Base-by-base conservation (phyloP, 2,329 filamentous ascomycete genomes). In the Alternaria burnsii region DNA sequence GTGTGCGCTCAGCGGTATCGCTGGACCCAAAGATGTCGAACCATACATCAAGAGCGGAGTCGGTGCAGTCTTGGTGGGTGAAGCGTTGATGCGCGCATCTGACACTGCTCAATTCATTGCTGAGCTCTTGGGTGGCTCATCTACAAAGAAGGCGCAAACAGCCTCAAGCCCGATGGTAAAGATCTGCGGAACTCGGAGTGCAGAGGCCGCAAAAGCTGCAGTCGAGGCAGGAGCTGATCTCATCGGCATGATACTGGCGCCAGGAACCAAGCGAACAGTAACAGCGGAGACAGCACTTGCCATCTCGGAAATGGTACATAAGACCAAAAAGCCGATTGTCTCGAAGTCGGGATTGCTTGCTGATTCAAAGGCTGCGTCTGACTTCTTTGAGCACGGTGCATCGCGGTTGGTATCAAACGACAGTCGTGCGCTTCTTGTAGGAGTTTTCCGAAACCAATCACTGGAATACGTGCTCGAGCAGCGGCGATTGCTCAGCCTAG, bases 1-100 rank as follows among this genome's bases (percentile, higher is more conserved):
- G 28, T 97, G 93, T 76, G 96, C 95, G 10, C 85, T 99, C 34
- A 98, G 94, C 75, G 95, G 95, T 47, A 99, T 99, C 70, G 93
- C 92, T 66, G 91, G 90, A 0, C 87, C 95, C 30, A 87, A 94
- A 59, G 95, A 99, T 77, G 94, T 99, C 6, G 83, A 92, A 62
- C 89, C 92, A 63, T 97, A 97, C 78, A 89, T 92, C 76, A 89
- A 89, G 61, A 94, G 96, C 71, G 94, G 94, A 20, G 93, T 99
- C 50, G 92, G 94, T 69, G 95, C 94, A 51, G 90, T 99, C 12
- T 86, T 99, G 5, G 94, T 99, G 8, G 95, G 95, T 16, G 95
- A 99, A 79, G 92, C 96, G 52, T 88, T 99, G 66, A 98, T 99
- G 94, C 89, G 93, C 62, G 94, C 95, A 2, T 85, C 90, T 11